These are phyloP conservation scores for Talaromyces trachyspermus DNA, from an alignment of 495 filamentous ascomycete genomes.

Conservation along the genomic window DNA sequence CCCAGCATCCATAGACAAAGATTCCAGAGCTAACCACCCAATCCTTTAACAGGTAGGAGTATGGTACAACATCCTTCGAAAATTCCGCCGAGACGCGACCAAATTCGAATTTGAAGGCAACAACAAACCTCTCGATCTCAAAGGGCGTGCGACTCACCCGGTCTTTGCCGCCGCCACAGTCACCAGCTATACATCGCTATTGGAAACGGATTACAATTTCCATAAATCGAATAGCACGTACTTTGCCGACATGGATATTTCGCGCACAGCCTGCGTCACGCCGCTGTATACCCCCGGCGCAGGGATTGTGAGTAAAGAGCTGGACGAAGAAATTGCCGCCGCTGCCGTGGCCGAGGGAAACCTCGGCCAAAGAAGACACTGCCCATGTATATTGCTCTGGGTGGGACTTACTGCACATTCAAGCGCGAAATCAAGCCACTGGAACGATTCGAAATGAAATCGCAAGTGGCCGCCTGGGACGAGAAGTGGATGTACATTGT, in stretches of 20 bases:
- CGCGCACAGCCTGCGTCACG: conserved; percentile 55
- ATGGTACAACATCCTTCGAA: conserved; percentile 35
- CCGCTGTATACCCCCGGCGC: conserved; percentile 53
- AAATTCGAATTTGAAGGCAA: conserved; percentile 28
- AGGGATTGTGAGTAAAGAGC: conserved; percentile 37
- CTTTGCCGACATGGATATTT: conserved; percentile 65
- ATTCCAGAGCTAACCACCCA: neutral
- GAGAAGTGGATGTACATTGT: conserved; percentile 77
- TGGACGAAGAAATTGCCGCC: conserved; percentile 31
- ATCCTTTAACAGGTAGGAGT: neutral
- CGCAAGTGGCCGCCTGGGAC: conserved; percentile 64
- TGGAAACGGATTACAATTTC: conserved; percentile 61
- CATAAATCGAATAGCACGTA: conserved; percentile 73
- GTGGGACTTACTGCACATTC: conserved; percentile 59
- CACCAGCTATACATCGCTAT: conserved; percentile 42
- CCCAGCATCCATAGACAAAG: neutral
- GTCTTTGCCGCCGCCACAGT: conserved; percentile 51
- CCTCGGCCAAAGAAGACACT: conserved; percentile 31
- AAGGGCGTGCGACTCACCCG: conserved; percentile 32
- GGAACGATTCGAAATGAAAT: conserved; percentile 59
- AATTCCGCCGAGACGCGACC: conserved; percentile 40
- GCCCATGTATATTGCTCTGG: conserved; percentile 50
- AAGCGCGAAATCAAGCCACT: conserved; percentile 62
- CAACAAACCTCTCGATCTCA: conserved; percentile 21
- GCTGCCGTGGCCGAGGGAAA: conserved; percentile 32